Evolutionary conservation across 306 rosid species (phyloP).

Genomic region (Lathyrus oleraceus): DNA sequence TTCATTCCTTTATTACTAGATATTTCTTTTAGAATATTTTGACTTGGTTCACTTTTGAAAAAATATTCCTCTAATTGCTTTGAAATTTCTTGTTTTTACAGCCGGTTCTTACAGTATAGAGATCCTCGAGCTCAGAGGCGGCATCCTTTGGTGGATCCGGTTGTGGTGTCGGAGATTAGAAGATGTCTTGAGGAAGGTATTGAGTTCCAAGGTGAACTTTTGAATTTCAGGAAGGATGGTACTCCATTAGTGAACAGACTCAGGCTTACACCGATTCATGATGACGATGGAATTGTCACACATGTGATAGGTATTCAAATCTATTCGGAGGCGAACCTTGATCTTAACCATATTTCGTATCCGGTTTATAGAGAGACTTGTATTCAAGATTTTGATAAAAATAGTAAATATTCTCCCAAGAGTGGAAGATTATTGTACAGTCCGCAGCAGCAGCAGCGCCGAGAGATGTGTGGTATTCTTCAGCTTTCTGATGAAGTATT

Average conservation of each 20-base stretch:
- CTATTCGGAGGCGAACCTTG: slow-evolving; percentile 79
- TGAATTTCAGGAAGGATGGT: slow-evolving; percentile 94
- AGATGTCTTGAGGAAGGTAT: slow-evolving; percentile 85
- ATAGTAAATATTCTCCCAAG: slow-evolving; percentile 44
- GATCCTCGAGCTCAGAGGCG: slow-evolving; percentile 94
- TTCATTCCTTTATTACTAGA: neutral
- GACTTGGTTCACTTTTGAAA: neutral
- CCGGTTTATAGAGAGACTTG: slow-evolving; percentile 87
- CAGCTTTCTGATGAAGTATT: slow-evolving; percentile 96
- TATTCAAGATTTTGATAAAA: slow-evolving; percentile 50
- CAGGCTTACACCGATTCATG: slow-evolving; percentile 79
- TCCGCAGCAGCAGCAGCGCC: slow-evolving; percentile 45
- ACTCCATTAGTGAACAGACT: slow-evolving; percentile 82
- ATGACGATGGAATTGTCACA: slow-evolving; percentile 80
- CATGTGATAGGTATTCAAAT: slow-evolving; percentile 91
- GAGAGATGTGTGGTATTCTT: slow-evolving; percentile 82
- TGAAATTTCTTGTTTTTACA: slow-evolving; percentile 47
- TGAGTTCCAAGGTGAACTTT: slow-evolving; percentile 91
- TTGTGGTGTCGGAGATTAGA: slow-evolving; percentile 92
- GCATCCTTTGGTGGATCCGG: slow-evolving; percentile 97
- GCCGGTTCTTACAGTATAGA: slow-evolving; percentile 90
- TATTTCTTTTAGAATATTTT: slow-evolving; percentile 10
- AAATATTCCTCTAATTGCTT: slow-evolving; percentile 4
- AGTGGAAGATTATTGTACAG: slow-evolving; percentile 45
- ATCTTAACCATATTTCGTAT: slow-evolving; percentile 74